Conservation (phyloP, 331 rosid species). For the Malus hybrid region DNA sequence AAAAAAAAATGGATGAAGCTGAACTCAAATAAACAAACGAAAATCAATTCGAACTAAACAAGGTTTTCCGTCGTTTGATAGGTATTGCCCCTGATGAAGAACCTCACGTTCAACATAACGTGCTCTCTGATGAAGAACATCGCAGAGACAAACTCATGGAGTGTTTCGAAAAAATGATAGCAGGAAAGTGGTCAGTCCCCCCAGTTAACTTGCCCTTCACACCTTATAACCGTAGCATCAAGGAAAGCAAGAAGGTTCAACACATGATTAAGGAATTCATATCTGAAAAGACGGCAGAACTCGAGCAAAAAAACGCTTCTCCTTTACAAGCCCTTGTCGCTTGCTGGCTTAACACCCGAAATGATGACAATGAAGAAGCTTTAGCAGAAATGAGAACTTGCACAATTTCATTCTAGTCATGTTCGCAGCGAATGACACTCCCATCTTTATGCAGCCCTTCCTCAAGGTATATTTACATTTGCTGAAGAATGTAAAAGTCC, state of each 20-base stretch:
- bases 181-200: slow-evolving; percentile 46
- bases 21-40: background rate
- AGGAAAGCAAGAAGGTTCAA: slow-evolving; percentile 42
- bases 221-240: slow-evolving; percentile 50
- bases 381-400: slow-evolving; percentile 47
- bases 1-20: too few species aligned
- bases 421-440: slow-evolving; percentile 66
- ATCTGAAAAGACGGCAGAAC: slow-evolving; percentile 35
- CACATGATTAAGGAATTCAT: slow-evolving; percentile 34
- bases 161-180: slow-evolving; percentile 34
- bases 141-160: slow-evolving; percentile 32
- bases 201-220: slow-evolving; percentile 66
- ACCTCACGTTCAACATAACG: slow-evolving; percentile 57
- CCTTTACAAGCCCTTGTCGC: slow-evolving; percentile 50
- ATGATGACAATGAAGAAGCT: slow-evolving; percentile 21
- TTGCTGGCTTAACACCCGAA: slow-evolving; percentile 37
- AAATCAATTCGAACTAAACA: background rate
- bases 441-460: slow-evolving; percentile 50
- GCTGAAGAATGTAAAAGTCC: too few species aligned
- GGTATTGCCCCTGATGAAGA: slow-evolving; percentile 76
- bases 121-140: slow-evolving; percentile 24
- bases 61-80: background rate
- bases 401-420: slow-evolving; percentile 45
- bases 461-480: slow-evolving; percentile 38
- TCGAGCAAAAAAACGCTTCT: slow-evolving; percentile 26